Evolutionary conservation across 2,329 filamentous ascomycete genomes (phyloP), one percentile per base, ranked within the genome.

Genomic region (Basipetospora chlamydospora): DNA sequence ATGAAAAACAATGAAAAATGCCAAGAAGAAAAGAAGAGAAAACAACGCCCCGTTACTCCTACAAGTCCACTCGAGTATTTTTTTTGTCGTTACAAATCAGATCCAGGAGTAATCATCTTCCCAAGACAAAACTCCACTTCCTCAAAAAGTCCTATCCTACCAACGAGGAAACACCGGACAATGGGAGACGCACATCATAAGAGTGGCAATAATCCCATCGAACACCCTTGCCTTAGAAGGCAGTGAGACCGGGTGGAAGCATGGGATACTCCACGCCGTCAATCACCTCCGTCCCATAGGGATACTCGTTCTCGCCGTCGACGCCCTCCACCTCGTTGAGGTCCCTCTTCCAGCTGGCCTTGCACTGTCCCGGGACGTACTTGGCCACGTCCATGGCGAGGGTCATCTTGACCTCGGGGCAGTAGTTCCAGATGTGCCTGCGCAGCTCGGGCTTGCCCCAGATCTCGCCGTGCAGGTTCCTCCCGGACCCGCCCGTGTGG

Each of bases 371-470:
- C 1, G 64, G 66, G 5, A 71, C 59, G 41, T 58, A 68, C 41
- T 60, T 54, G 29, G 63, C 65, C 6, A 60, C 61, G 42, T 72
- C 66, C 68, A 73, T 73, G 34, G 55, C 53, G 20, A 73, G 49
- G 31, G 61, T 69, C 59, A 73, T 67, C 56, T 72, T 73, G 21
- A 73, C 58, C 48, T 74, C 70, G 1, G 70, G 70, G 41, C 69
- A 73, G 49, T 73, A 73, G 20, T 62, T 56, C 62, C 64, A 72
- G 28, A 73, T 64, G 41, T 70, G 61, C 41, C 58, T 57, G 18
- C 70, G 54, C 47, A 57, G 45, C 42, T 59, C 54, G 0, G 60
- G 61, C 4, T 54, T 60, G 18, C 64, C 64, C 67, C 67, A 73
- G 28, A 72, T 60, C 2, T 50, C 53, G 9, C 45, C 41, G 41